Evolutionary conservation across 345 rosid genomes (phyloP).

Genomic region (Jatropha curcas): DNA sequence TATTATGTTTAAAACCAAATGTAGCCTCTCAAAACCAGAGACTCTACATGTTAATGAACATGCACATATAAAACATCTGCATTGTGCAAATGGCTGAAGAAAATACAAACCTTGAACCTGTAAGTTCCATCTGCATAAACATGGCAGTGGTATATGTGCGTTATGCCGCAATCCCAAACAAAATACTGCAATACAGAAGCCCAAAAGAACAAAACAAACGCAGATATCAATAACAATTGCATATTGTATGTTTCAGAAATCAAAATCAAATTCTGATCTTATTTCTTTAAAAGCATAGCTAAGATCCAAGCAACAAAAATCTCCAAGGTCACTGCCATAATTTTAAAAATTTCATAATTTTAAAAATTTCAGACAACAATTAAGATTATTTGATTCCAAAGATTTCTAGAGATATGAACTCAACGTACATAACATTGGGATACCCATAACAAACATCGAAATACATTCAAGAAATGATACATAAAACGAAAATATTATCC

Average conservation of each 20-base stretch:
- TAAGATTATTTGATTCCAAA: too few species aligned
- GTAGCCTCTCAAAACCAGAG: neutral
- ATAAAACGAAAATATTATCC: too few species aligned
- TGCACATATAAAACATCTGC: neutral
- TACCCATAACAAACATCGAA: too few species aligned
- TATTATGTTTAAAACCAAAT: neutral
- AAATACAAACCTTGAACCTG: constrained; percentile 52
- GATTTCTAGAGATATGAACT: too few species aligned
- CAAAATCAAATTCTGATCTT: too few species aligned
- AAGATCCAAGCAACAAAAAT: neutral
- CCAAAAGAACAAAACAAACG: neutral
- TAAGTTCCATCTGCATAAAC: constrained; percentile 42
- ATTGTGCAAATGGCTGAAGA: constrained; percentile 1
- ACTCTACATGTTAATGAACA: neutral
- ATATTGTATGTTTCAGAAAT: neutral
- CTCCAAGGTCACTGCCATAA: too few species aligned
- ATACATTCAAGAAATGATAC: too few species aligned
- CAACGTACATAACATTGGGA: too few species aligned
- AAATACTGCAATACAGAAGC: constrained; percentile 35
- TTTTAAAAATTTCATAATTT: neutral
- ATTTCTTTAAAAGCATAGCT: too few species aligned
- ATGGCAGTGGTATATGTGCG: constrained; percentile 56
- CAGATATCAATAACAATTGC: neutral
- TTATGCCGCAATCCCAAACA: constrained; percentile 54
- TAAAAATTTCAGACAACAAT: too few species aligned